Evolutionary conservation across 1,139 yeast genomes (phyloP), one percentile per base, ranked within the genome.

Genomic region (Spencermartinsiella ligniputridi): DNA sequence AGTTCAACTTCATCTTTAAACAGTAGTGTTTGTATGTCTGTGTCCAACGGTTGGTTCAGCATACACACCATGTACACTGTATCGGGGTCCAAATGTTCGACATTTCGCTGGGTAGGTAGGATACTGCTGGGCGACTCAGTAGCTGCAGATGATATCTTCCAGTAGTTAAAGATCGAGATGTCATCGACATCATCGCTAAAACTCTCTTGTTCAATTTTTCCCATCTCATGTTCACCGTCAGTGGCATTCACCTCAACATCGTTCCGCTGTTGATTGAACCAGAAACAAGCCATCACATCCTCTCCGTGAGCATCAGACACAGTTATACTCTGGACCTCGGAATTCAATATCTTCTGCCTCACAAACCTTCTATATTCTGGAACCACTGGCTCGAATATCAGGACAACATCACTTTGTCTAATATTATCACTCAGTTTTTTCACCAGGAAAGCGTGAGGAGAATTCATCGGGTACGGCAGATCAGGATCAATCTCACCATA

Each of bases 391-490:
- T 16, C 15, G 6, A 37, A 21, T 8, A 37, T 11, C 32, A 37
- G n/a, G 3, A 37, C 18, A 3, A 37, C 19, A 13, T 12, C 17
- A 4, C n/a, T 9, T 4, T 22, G 4, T 3, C 25, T 17, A 32
- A 39, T 16, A 32, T 17, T 15, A 5, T 21, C 21, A 16, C 29
- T 20, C 19, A 44, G 6, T 13, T 13, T 17, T 6, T 37, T 2
- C 13, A 44, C 25, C 39, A 6, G 16, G 15, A 36, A 17, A 13
- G 44, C 47, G 20, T 33, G 25, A 8, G 9, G 20, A 8, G 40
- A 44, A n/a, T 40, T 22, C 20, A 40, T 44, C 4, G 41, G 41
- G 22, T 38, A 44, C 15, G 47, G 47, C 19, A 44, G 30, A 3
- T 19, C 33, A 27, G 21, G 27, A n/a, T 25, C 16, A 25, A 40